These are phyloP conservation scores for Aspergillus fumigatus DNA, from an alignment of 2,329 filamentous ascomycete genomes.

Conservation along the genomic window DNA sequence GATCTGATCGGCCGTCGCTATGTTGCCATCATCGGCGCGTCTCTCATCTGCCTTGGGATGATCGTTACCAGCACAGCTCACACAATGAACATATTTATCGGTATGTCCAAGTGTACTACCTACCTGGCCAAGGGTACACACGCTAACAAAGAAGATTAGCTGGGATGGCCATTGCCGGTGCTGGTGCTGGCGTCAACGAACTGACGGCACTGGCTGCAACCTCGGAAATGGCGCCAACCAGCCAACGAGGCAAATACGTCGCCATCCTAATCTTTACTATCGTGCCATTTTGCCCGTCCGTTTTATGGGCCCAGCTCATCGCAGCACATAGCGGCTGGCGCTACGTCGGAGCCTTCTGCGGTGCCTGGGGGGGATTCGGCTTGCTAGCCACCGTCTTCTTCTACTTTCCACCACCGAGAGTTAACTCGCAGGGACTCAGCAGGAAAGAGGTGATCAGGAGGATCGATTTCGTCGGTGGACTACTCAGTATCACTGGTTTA, in stretches of 20 bases:
- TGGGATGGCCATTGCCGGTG: conserved; percentile 56
- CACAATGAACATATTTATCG: conserved; percentile 59
- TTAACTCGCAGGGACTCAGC: conserved; percentile 37
- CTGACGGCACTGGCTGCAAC: conserved; percentile 64
- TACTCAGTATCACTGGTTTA: conserved; percentile 46
- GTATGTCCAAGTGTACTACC: conserved; percentile 38
- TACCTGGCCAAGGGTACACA: neutral
- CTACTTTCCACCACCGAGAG: conserved; percentile 44
- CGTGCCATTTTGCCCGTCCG: conserved; percentile 58
- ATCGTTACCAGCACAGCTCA: conserved; percentile 56
- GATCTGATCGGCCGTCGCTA: conserved; percentile 60
- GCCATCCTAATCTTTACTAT: conserved; percentile 58
- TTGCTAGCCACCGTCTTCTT: conserved; percentile 40
- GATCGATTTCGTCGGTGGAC: conserved; percentile 49
- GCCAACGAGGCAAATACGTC: conserved; percentile 61
- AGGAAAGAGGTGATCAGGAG: conserved; percentile 39
- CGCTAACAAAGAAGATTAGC: conserved; percentile 27
- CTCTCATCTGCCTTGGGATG: conserved; percentile 55
- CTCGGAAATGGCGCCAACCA: conserved; percentile 62
- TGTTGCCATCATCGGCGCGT: conserved; percentile 53
- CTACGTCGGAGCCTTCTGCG: conserved; percentile 41
- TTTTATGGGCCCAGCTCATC: conserved; percentile 58
- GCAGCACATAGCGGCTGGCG: conserved; percentile 43
- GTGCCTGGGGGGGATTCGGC: conserved; percentile 40
- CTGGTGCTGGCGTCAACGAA: conserved; percentile 64